Percentiles rank a stretch among this genome's conserved stretches.
Evolutionary conservation across 2,329 filamentous ascomycete species (phyloP).

Genomic region (Aureobasidium namibiae): DNA sequence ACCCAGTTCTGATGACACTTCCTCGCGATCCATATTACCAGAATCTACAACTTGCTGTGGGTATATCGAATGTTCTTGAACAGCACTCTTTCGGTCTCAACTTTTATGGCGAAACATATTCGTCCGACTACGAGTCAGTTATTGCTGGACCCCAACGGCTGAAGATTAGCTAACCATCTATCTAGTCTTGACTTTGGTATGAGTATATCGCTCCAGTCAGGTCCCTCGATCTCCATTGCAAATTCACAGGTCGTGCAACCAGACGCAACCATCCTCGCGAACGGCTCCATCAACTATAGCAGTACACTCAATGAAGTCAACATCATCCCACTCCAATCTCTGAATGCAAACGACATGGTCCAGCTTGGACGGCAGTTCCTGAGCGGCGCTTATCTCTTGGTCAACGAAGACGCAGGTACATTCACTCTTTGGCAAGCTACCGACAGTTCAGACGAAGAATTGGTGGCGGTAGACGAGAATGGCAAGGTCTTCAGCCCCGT

Average conservation of each 20-base stretch:
- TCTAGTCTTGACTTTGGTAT: background rate
- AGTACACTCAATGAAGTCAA: background rate
- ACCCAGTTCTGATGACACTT: background rate
- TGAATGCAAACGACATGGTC: background rate
- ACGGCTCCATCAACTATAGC: background rate
- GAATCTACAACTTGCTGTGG: background rate
- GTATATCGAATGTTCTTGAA: background rate
- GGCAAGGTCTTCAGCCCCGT: background rate
- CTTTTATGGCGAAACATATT: background rate
- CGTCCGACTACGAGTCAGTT: background rate
- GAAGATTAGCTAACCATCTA: background rate
- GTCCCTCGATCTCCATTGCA: background rate
- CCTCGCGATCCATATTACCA: background rate
- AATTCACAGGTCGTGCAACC: background rate
- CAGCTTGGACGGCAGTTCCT: background rate
- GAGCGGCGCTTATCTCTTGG: background rate
- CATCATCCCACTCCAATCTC: background rate
- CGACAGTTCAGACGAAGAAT: background rate
- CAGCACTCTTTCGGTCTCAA: background rate
- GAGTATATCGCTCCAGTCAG: background rate
- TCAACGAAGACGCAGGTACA: background rate
- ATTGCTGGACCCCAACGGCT: background rate
- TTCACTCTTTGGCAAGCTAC: constrained; percentile 31
- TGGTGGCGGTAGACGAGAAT: background rate
- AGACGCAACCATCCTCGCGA: background rate